A percentile compares a stretch with the other conserved stretches of the same genome.
These are phyloP conservation scores for Microascus cirrosus DNA, from an alignment of 2,329 filamentous ascomycete species.

Conservation along the genomic window DNA sequence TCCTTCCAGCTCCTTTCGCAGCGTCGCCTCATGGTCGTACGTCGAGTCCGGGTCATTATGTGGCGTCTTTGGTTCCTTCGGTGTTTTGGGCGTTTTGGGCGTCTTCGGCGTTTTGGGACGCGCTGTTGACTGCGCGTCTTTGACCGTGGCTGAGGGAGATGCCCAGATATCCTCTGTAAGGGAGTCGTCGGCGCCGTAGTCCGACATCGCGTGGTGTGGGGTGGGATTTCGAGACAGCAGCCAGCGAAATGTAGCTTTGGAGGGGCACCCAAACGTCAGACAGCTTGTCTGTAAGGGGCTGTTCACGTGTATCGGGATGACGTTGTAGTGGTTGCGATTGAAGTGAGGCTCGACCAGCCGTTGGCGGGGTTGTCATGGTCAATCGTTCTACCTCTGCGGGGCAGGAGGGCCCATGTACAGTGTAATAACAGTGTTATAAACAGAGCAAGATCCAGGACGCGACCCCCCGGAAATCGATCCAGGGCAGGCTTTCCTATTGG, in stretches of 20 bases:
- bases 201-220: neutral
- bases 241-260: neutral
- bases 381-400: neutral
- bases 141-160: constrained; percentile 23
- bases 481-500: constrained; percentile 1
- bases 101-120: constrained; percentile 24
- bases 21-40: constrained; percentile 47
- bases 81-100: constrained; percentile 35
- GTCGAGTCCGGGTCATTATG: constrained; percentile 24
- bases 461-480: neutral
- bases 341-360: neutral
- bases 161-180: constrained; percentile 36
- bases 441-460: neutral
- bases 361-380: neutral
- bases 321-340: neutral
- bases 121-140: constrained; percentile 13
- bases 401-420: neutral
- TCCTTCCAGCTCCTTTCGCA: constrained; percentile 71
- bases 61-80: constrained; percentile 32
- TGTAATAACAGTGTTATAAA: neutral
- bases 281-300: neutral
- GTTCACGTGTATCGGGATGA: neutral
- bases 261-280: neutral
- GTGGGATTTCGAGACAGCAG: neutral
- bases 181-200: constrained; percentile 28